A percentile compares a stretch with the other conserved stretches of the same genome.
Evolutionary conservation across 352 stramenopile genomes (phyloP).

Genomic region (Pythium rhizo-oryzae): DNA sequence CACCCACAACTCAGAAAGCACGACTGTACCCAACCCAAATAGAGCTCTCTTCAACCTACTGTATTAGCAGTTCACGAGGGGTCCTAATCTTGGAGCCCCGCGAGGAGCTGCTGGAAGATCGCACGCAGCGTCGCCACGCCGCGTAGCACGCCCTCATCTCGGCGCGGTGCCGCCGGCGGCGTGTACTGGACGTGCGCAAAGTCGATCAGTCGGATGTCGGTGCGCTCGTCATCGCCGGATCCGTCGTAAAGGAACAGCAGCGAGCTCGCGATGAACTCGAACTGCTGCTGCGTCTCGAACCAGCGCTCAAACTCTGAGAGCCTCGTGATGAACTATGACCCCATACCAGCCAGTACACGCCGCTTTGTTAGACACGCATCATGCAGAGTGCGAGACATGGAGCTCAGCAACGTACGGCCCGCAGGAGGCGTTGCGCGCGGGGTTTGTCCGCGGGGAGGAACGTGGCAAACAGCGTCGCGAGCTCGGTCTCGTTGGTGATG

Average conservation of each 20-base stretch:
- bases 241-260: constrained; percentile 95
- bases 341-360: no score
- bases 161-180: constrained; percentile 14
- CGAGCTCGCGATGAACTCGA: constrained; percentile 94
- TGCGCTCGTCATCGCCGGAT: constrained; percentile 15
- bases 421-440: constrained; percentile 38
- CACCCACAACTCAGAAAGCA: constrained; percentile 12
- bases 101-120: constrained; percentile 57
- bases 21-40: constrained; percentile 6
- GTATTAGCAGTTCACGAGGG: no score
- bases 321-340: constrained; percentile 71
- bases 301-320: constrained; percentile 66
- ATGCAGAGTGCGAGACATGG: no score
- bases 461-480: constrained; percentile 67
- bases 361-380: no score
- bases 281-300: constrained; percentile 80
- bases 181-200: constrained; percentile 67
- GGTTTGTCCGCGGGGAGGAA: constrained; percentile 72
- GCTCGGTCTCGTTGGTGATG: constrained; percentile 52
- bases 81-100: no score
- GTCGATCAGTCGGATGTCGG: constrained; percentile 82
- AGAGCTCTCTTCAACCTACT: background rate
- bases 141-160: constrained; percentile 61
- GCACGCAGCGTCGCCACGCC: constrained; percentile 54
- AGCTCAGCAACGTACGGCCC: constrained; percentile 51